Evolutionary conservation across 345 rosid genomes (phyloP).

Genomic region (Excoecaria cochinchinensis): DNA sequence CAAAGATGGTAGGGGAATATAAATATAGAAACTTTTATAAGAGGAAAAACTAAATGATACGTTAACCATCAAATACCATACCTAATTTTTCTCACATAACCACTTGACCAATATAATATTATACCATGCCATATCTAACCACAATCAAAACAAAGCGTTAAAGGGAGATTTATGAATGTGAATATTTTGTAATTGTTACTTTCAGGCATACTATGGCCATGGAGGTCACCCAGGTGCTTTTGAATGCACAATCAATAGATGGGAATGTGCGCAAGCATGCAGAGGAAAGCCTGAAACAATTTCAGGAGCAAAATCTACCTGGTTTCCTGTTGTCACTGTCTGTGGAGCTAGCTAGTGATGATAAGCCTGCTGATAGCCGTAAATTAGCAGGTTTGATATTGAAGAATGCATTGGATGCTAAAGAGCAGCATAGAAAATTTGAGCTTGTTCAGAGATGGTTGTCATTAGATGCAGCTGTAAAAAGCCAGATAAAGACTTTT

Average conservation of each 20-base stretch:
- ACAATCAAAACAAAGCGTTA: too few species aligned
- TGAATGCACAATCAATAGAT: conserved; percentile 73
- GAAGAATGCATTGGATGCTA: conserved; percentile 42
- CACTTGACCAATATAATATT: too few species aligned
- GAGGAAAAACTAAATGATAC: too few species aligned
- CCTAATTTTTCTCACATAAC: too few species aligned
- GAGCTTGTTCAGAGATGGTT: conserved; percentile 73
- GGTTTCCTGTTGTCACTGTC: conserved; percentile 59
- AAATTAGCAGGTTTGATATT: conserved; percentile 66
- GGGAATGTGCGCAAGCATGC: conserved; percentile 66
- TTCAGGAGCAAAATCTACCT: conserved; percentile 68
- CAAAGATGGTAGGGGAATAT: too few species aligned
- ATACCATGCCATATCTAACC: too few species aligned
- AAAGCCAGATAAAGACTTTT: conserved; percentile 55
- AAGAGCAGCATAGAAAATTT: conserved; percentile 61
- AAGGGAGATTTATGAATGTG: neutral
- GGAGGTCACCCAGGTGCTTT: conserved; percentile 71
- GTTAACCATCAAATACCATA: too few species aligned
- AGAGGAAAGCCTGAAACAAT: conserved; percentile 66
- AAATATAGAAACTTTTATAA: too few species aligned
- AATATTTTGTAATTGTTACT: conserved; percentile 1
- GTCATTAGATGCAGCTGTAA: conserved; percentile 43
- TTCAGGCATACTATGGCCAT: conserved; percentile 33
- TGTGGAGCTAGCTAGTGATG: conserved; percentile 60
- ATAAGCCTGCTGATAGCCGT: conserved; percentile 70